Evolutionary conservation across 2,329 filamentous ascomycete species (phyloP), one percentile per base, ranked within the genome.

Genomic region (Annulohypoxylon truncatum): DNA sequence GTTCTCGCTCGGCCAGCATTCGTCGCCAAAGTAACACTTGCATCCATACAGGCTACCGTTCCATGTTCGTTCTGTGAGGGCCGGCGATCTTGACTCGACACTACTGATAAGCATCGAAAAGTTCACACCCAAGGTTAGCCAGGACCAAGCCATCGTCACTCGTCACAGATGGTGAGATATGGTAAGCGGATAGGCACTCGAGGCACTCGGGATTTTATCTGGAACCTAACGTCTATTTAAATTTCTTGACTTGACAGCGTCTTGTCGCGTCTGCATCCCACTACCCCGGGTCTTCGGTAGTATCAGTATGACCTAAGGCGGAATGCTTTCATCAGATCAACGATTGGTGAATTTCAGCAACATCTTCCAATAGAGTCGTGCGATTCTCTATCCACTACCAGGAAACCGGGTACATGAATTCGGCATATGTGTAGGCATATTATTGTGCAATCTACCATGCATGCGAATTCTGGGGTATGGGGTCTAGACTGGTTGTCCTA

Each of bases 1-100:
- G 7, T 47, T 47, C 4, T 66, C 18, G 12, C 52, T 68, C n/a
- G 77, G 77, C 77, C 77, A 78, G 63, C 76, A 78, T 12, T 66
- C 61, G 20, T 78, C 73, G 8, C 71, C 77, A 7, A 69, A 7
- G 55, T 77, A 77, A 60, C 76, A 78, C 59, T 78, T 78, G 54
- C 76, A 78, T 33, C 68, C 72, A 48, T 76, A 77, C 4, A 68
- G 24, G n/a, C 58, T 59, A 3, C 73, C 75, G 5, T 77, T 71
- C 74, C 74, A 76, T 12, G 55, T 66, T 50, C 67, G 59, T 18
- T 64, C 64, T 26, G 72, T 69, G 28, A 71, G 68, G n/a, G 55
- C 9, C 9, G 68, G 35, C 15, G 50, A 18, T 20, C 42, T 55
- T 55, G 55, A 55, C 12, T 50, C 5, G 12, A 52, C 65, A 38